Evolutionary conservation across 2,329 filamentous ascomycete species (phyloP), one percentile per base, ranked within the genome.

Genomic region (Nemania sp.): DNA sequence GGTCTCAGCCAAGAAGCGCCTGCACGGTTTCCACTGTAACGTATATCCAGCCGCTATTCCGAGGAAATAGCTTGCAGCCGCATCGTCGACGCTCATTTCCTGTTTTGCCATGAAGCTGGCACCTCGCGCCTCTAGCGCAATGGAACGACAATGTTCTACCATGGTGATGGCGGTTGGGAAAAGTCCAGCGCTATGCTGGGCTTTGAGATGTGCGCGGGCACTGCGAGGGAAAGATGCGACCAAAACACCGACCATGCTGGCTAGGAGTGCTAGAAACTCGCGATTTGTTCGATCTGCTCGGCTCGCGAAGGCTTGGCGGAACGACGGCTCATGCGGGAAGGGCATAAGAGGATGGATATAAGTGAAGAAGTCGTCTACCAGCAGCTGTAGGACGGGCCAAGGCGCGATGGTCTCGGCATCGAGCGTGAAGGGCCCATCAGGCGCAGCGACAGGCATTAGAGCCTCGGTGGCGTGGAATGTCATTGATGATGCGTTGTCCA

Each of bases 331-430:
- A 78, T 94, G 92, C 0, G 92, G 92, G 65, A 94, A 94, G 0
- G 92, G 92, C 66, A 88, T 88, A 8, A 94, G 84, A 1, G 92
- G 92, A 73, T 94, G 91, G 61, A 94, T 90, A 77, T 93, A 93
- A 20, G 90, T 93, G 80, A 94, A 94, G 84, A 93, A 94, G 80
- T 94, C 92, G 77, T 94, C 90, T 65, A 94, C 87, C 18, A 94
- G 83, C 1, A 90, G 84, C 73, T 91, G 86, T 60, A 94, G 81
- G 11, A 90, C 88, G 7, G 88, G 86, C 78, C 90, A 84, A 0
- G 92, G 90, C 47, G 90, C 92, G 69, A 94, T 93, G 1, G 87
- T 83, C 76, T 94, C 92, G 55, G 90, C 87, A 67, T 88, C 86
- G 15, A 89, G 76, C n/a, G 79, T 76, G 29, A 74, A 75, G n/a